Conservation (phyloP, 139 green algal species). For the Coccomyxa sp. region DNA sequence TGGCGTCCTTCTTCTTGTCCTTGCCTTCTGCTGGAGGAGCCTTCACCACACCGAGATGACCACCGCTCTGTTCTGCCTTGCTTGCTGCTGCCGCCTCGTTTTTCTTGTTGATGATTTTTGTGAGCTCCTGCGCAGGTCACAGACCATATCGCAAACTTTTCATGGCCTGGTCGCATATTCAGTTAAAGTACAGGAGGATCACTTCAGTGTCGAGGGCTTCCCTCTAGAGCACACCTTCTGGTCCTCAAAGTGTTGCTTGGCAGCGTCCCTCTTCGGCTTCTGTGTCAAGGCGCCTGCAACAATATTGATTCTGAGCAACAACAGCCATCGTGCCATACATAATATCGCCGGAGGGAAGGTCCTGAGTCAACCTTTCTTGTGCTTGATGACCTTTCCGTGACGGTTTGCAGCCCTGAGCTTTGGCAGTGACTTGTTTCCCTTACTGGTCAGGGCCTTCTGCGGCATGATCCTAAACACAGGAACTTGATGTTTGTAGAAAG, state of each 20-base stretch:
- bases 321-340: background rate
- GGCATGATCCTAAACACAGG: too few species aligned
- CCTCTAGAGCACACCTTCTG: background rate
- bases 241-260: background rate
- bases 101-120: background rate
- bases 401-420: background rate
- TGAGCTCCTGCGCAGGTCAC: background rate
- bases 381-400: slow-evolving; percentile 3
- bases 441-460: background rate
- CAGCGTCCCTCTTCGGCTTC: background rate
- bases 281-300: background rate
- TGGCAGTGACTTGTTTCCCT: background rate
- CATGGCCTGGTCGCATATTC: too few species aligned
- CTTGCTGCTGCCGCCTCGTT: background rate
- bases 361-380: background rate
- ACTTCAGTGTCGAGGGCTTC: too few species aligned
- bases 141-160: too few species aligned
- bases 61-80: background rate
- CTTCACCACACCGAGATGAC: background rate
- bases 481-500: too few species aligned
- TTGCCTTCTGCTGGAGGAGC: background rate
- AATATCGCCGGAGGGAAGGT: background rate
- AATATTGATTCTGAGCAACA: background rate
- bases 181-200: too few species aligned
- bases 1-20: background rate